Percentiles rank a stretch among this genome's conserved stretches.
Evolutionary conservation across 2,329 filamentous ascomycete species (phyloP).

Genomic region (Apiospora kogelbergensis): DNA sequence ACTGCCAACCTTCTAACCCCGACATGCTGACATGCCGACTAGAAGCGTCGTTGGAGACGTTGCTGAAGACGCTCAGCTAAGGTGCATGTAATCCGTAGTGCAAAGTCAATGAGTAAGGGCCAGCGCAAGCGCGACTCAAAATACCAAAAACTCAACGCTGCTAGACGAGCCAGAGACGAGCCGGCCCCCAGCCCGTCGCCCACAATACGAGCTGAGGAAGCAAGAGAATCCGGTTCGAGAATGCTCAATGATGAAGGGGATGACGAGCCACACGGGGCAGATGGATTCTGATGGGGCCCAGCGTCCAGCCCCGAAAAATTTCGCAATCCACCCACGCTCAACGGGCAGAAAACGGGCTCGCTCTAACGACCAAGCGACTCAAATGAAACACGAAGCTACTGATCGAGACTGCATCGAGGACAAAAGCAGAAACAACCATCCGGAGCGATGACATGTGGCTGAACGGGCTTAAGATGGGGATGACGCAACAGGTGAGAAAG

Average conservation of each 20-base stretch:
- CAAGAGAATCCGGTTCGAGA: not conserved
- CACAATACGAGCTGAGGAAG: not conserved
- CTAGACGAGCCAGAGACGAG: not conserved
- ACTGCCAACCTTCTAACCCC: not conserved
- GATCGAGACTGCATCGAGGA: not conserved
- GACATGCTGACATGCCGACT: not conserved
- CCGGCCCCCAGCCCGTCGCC: not conserved
- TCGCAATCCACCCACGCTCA: not conserved
- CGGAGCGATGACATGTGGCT: slow-evolving; percentile 4
- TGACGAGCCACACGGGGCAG: not conserved
- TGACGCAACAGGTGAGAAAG: not conserved
- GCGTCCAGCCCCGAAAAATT: not conserved
- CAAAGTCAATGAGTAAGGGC: not conserved
- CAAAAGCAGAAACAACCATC: not conserved
- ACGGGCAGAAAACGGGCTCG: not conserved
- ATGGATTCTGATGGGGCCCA: not conserved
- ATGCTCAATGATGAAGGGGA: not conserved
- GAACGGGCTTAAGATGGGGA: not conserved
- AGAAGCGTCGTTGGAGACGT: not conserved
- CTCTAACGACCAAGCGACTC: not conserved
- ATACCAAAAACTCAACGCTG: not conserved
- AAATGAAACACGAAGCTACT: not conserved
- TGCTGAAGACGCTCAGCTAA: not conserved
- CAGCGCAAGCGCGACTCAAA: not conserved
- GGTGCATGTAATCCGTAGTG: too few relatives aligned